Base-by-base conservation (phyloP, 2,329 filamentous ascomycete species). In the Fusarium nanum region DNA sequence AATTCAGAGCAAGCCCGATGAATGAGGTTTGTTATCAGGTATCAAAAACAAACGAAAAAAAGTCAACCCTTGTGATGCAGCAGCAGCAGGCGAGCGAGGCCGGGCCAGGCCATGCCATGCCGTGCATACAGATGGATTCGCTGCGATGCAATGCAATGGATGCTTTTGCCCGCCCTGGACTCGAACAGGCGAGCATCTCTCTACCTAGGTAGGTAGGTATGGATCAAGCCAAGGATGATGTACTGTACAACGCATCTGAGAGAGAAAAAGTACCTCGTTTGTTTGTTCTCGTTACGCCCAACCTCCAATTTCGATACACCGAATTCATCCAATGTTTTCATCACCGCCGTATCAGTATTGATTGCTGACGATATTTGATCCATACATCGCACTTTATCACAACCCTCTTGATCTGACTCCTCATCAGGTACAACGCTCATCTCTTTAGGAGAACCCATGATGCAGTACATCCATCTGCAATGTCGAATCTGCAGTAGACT, bases 211-310 rank as follows among this genome's bases (percentile, higher is more conserved):
- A n/a, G n/a, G n/a, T n/a, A n/a, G n/a, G n/a, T n/a, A 68, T 68
- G 65, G 67, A 68, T 60, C 66, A 68, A 47, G 63, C 52, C 64
- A 63, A 67, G 50, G 32, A 23, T 50, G 32, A 11, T 50, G 55
- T 60, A 48, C 44, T 64, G 60, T 64, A 69, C 66, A 69, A 61
- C 66, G 57, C 66, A 69, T 61, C 46, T 60, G 27, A 42, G 28
- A 58, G 25, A 58, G 47, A 62, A 27, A 55, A 27, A 41, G 58
- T 61, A 58, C 53, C 22, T 44, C 41, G 47, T 49, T 23, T 42
- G 30, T 34, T 58, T 64, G 63, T 60, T 53, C 50, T 46, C 46
- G 47, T 56, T 56, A 64, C 44, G 20, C 53, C 45, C 58, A 64
- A 41, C 53, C 63, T 68, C 49, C 42, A 48, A 56, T 46, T 54